Conservation (phyloP, 306 rosid species). For the Lupinus albus region DNA sequence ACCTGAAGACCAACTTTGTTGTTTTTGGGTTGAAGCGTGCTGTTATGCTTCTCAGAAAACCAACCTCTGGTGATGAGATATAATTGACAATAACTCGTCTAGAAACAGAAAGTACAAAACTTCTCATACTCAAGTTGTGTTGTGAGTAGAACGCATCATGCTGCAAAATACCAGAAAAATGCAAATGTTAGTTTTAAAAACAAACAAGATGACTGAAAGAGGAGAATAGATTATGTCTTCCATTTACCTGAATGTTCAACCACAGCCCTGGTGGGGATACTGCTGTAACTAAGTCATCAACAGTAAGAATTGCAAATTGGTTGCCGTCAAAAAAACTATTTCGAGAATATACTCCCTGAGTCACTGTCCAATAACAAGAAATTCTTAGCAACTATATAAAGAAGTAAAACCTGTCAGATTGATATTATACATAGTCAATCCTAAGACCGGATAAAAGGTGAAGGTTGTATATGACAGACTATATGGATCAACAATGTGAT, state of each 20-base stretch:
- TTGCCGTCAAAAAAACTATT: conserved; percentile 49
- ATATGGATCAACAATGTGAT: no score
- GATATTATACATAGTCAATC: no score
- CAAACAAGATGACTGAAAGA: conserved; percentile 30
- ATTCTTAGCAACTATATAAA: conserved; percentile 35
- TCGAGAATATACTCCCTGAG: conserved; percentile 69
- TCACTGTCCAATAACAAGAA: conserved; percentile 57
- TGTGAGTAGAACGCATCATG: conserved; percentile 63
- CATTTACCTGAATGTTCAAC: conserved; percentile 84
- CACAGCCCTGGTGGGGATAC: conserved; percentile 51
- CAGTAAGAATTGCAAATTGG: conserved; percentile 42
- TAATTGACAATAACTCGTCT: conserved; percentile 49
- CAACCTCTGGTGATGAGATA: conserved; percentile 88
- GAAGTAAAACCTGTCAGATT: no score
- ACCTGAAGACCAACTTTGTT: conserved; percentile 75
- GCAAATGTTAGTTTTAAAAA: conserved; percentile 32
- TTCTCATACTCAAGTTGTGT: no score
- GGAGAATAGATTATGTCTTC: conserved; percentile 19
- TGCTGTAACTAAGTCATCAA: conserved; percentile 42
- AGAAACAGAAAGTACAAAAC: conserved; percentile 21
- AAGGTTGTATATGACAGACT: no score
- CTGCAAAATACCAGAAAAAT: conserved; percentile 57
- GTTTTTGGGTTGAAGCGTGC: conserved; percentile 55
- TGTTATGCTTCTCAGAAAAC: conserved; percentile 66
- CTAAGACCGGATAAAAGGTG: no score